Percentiles rank a stretch among this genome's conserved stretches.
These are phyloP conservation scores for Lichina pygmaea DNA, from an alignment of 495 filamentous ascomycete genomes.

Conservation along the genomic window DNA sequence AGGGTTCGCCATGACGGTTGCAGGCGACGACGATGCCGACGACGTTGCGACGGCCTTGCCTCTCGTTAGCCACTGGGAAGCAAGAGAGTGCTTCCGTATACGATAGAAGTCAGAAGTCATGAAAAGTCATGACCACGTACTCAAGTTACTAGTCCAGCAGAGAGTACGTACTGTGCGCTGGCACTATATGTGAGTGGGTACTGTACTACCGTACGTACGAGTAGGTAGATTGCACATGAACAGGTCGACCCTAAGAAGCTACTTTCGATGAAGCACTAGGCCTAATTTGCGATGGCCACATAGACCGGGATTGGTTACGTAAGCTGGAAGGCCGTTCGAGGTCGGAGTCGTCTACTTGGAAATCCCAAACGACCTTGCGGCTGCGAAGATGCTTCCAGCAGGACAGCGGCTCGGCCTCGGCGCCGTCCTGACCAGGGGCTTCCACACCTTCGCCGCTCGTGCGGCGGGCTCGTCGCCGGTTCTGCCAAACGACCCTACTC, in stretches of 20 bases:
- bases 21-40: not conserved
- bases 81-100: not conserved
- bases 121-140: not conserved
- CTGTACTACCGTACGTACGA: no score
- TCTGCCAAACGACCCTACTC: conserved; percentile 1
- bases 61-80: not conserved
- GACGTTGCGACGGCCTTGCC: conserved; percentile 2
- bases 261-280: no score
- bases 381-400: not conserved
- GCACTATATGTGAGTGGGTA: no score
- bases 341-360: no score
- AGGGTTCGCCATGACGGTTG: conserved; percentile 11
- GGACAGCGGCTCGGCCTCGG: not conserved
- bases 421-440: not conserved
- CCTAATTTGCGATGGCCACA: no score
- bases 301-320: no score
- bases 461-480: not conserved
- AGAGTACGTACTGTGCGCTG: no score
- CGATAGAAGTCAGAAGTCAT: not conserved
- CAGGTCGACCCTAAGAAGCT: not conserved
- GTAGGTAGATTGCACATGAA: not conserved
- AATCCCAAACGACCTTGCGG: not conserved
- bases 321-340: no score
- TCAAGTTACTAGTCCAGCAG: no score
- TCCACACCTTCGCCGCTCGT: not conserved